Conservation (phyloP, 1,284 basidiomycete genomes). For the Cutaneotrichosporon dermatis region DNA sequence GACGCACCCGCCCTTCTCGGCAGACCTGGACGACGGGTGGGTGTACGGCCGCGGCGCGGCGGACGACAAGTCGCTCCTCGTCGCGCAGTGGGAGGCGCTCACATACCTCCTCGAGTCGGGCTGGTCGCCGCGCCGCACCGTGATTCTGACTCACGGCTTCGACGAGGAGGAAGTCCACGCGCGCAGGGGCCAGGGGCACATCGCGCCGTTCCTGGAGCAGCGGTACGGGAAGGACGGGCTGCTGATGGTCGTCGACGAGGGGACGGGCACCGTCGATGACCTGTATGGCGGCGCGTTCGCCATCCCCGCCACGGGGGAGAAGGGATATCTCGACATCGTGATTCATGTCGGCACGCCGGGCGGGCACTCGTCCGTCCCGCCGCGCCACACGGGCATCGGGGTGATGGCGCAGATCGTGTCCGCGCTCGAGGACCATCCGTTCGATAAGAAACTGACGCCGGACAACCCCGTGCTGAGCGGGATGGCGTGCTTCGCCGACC, state of each 20-base stretch:
- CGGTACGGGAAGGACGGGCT: slow-evolving; percentile 45
- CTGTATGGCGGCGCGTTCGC: slow-evolving; percentile 43
- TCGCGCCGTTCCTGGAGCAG: slow-evolving; percentile 44
- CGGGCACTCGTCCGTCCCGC: slow-evolving; percentile 51
- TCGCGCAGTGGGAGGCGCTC: slow-evolving; percentile 49
- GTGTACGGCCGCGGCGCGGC: slow-evolving; percentile 47
- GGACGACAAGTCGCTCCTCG: slow-evolving; percentile 48
- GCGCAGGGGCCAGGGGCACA: slow-evolving; percentile 43
- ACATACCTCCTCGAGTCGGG: slow-evolving; percentile 38
- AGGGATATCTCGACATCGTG: slow-evolving; percentile 44
- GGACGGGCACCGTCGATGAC: slow-evolving; percentile 33
- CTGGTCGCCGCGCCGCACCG: slow-evolving; percentile 41
- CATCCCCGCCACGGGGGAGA: slow-evolving; percentile 41
- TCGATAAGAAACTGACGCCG: slow-evolving; percentile 40
- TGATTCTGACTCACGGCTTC: slow-evolving; percentile 46
- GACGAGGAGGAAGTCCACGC: slow-evolving; percentile 48
- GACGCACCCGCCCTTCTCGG: slow-evolving; percentile 48
- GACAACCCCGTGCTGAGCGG: slow-evolving; percentile 48
- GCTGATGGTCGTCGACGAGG: slow-evolving; percentile 49
- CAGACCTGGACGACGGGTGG: slow-evolving; percentile 38
- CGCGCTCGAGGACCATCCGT: slow-evolving; percentile 48
- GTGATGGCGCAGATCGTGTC: slow-evolving; percentile 47
- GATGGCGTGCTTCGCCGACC: slow-evolving; percentile 50
- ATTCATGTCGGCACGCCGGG: slow-evolving; percentile 45
- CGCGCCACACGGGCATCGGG: slow-evolving; percentile 51